Percentiles rank a stretch among this genome's conserved stretches.
phyloP scores from a whole-genome alignment of 1,284 basidiomycete genomes.

The Mycena citricolor region DNA sequence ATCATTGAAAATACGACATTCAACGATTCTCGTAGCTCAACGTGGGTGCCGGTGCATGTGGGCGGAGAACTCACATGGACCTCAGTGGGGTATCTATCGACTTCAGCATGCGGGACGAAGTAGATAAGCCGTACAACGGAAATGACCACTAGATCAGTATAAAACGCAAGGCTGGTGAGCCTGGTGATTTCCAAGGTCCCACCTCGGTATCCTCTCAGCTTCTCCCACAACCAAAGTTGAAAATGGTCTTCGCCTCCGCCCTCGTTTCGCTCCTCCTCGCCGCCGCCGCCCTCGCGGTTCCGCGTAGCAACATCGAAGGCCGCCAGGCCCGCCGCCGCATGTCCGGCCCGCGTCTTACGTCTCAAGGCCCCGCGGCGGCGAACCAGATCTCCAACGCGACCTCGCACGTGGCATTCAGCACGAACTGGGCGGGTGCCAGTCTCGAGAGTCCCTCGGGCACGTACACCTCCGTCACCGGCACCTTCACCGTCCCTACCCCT shows the following conservation, averaged over 20 bases:
- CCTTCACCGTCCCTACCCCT: conserved; percentile 29
- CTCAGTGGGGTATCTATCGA: too few species aligned
- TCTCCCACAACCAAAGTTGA: too few species aligned
- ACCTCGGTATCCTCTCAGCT: too few species aligned
- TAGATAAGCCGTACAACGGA: too few species aligned
- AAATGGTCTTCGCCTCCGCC: conserved; percentile 20
- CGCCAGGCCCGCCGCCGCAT: conserved; percentile 15
- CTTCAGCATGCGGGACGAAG: too few species aligned
- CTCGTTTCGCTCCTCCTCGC: conserved; percentile 20
- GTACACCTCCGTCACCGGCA: conserved; percentile 26
- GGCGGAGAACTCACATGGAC: too few species aligned
- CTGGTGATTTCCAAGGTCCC: too few species aligned
- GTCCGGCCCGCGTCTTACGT: conserved; percentile 3
- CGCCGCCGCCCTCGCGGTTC: conserved; percentile 15
- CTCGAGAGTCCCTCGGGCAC: conserved; percentile 16
- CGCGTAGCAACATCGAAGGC: conserved; percentile 2
- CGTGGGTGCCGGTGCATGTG: too few species aligned
- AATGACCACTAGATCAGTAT: too few species aligned
- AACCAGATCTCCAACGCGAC: conserved; percentile 5
- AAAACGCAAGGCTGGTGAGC: too few species aligned
- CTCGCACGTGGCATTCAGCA: conserved; percentile 13
- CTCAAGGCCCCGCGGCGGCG: not conserved
- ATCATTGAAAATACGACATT: too few species aligned
- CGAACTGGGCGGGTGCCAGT: conserved; percentile 20
- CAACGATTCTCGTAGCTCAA: too few species aligned